Evolutionary conservation across 768 basidiomycete species (phyloP), one percentile per base, ranked within the genome.

Genomic region (Pleurotus sapidus): DNA sequence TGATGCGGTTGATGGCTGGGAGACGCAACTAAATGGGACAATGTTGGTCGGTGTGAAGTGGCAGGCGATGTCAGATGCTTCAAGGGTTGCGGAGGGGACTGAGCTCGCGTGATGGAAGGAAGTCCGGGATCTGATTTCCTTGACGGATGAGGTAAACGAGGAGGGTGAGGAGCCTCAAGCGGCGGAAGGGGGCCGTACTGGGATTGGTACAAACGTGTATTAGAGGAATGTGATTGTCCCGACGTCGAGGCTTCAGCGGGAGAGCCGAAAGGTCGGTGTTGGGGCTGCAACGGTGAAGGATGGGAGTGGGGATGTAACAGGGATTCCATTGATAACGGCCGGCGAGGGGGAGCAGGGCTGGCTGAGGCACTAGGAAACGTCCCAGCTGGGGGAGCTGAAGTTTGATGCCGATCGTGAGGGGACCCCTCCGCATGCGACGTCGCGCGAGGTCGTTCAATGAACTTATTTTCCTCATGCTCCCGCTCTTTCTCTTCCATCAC

Each of bases 401-500:
- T 37, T 14, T 18, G 55, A 55, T 14, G 54, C 27, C 15, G 37
- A 34, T 27, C 34, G 25, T 42, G 55, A 15, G 55, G 24, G 1
- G 37, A 46, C 18, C 8, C 46, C 18, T 56, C 55, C 15, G 2
- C 15, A 24, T 20, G 42, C 42, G 48, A 11, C 20, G 48, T 27
- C 11, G 27, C 24, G 55, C 42, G 55, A 14, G 55, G 40, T 34
- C 27, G 39, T 17, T 56, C 55, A 11, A 27, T 11, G 25, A 23
- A 42, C 18, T 23, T 24, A 42, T 47, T 30, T n/a, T 46, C 17
- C 12, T 56, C 24, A 24, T 27, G 55, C 37, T 56, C 55, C 24
- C 55, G 27, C 23, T 56, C 53, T 24, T 20, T 17, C 23, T 42
- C 53, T 12, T 67, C 56, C 63, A 70, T 48, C 11, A 34, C 3